Conservation (phyloP, 441 rosid species). For the Geranium incanum region DNA sequence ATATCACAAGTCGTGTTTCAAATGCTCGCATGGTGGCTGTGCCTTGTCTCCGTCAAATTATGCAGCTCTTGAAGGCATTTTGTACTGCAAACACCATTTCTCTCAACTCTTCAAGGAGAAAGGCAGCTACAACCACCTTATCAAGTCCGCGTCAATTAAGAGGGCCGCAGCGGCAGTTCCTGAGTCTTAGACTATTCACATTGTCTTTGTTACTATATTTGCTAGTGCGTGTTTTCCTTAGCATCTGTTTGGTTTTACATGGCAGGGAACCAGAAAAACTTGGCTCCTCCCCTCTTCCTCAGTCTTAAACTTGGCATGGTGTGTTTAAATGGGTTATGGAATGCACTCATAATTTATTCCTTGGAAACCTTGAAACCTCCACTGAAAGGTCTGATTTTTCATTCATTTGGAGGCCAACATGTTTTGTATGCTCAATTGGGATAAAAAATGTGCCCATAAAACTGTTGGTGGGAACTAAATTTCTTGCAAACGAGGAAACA, state of each 20-base stretch:
- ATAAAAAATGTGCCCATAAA: too few species aligned
- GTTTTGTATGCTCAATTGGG: too few species aligned
- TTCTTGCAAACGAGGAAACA: too few species aligned
- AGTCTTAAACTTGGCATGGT: conserved; percentile 14
- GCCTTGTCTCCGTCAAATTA: conserved; percentile 82
- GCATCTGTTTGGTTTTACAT: conserved; percentile 16
- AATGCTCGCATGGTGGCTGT: conserved; percentile 92
- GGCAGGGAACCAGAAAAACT: conserved; percentile 18
- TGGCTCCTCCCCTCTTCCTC: conserved; percentile 7
- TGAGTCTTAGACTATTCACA: conserved; percentile 41
- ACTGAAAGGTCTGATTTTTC: not conserved
- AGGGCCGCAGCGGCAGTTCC: conserved; percentile 55
- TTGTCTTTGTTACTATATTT: conserved; percentile 20
- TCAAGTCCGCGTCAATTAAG: conserved; percentile 75
- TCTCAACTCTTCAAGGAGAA: conserved; percentile 45
- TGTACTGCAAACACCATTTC: conserved; percentile 81
- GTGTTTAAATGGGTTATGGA: conserved; percentile 30
- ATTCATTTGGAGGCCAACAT: not conserved
- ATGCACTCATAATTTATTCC: conserved; percentile 3
- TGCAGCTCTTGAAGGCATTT: conserved; percentile 84
- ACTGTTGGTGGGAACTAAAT: too few species aligned
- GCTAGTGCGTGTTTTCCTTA: conserved; percentile 26
- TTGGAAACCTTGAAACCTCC: conserved; percentile 1
- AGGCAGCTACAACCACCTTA: conserved; percentile 82
- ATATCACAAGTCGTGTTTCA: conserved; percentile 94